phyloP scores from a whole-genome alignment of 2,329 filamentous ascomycete genomes.

The Paracoccidioides brasiliensis region DNA sequence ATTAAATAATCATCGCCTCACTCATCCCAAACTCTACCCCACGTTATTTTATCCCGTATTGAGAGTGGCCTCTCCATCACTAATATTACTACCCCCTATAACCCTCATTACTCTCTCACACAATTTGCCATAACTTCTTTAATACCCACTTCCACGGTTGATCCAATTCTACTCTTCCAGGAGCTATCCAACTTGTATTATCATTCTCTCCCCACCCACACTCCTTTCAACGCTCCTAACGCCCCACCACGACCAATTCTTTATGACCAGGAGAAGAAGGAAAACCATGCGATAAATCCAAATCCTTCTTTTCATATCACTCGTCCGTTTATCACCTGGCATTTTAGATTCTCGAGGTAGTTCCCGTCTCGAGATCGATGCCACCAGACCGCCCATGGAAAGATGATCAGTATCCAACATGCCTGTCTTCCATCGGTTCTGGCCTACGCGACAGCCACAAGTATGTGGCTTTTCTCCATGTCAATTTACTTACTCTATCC shows the following conservation, averaged over 20 bases:
- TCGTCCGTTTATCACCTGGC: conserved; percentile 22
- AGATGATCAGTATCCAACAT: conserved; percentile 30
- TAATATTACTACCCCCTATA: background rate
- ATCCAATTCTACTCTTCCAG: no score
- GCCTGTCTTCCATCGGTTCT: conserved; percentile 23
- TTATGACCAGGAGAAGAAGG: conserved; percentile 10
- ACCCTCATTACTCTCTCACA: background rate
- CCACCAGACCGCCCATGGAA: conserved; percentile 23
- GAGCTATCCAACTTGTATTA: no score
- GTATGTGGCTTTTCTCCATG: conserved; percentile 18
- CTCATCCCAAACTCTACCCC: background rate
- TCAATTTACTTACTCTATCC: conserved; percentile 4
- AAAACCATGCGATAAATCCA: conserved; percentile 30
- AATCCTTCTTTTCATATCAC: conserved; percentile 7
- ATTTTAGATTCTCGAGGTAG: conserved; percentile 22
- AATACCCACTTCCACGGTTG: no score
- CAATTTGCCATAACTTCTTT: no score
- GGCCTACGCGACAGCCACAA: conserved; percentile 21
- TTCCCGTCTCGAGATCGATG: conserved; percentile 20
- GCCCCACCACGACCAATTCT: conserved; percentile 4
- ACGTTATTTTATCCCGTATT: background rate
- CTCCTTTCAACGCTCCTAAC: background rate
- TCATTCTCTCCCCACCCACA: background rate
- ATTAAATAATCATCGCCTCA: background rate
- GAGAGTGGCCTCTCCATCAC: background rate